Percentiles rank a stretch among this genome's conserved stretches.
Conservation (phyloP, 495 filamentous ascomycete genomes). For the Hypoxylon subgilvum region DNA sequence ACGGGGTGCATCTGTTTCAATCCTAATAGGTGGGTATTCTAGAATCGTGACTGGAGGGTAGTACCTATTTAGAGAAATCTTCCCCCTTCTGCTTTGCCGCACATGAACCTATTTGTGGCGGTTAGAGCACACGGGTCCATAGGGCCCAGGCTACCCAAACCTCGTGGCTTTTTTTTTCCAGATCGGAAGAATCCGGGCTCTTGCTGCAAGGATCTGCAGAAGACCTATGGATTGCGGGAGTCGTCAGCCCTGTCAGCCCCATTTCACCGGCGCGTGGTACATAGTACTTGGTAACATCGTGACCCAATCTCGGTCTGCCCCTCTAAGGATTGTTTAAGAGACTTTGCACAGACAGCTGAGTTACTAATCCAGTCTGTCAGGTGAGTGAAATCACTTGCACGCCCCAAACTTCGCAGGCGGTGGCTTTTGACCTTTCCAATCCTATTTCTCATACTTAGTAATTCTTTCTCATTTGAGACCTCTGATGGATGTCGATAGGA, state of each 20-base stretch:
- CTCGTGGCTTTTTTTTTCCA: conserved; percentile 38
- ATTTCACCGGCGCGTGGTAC: conserved; percentile 9
- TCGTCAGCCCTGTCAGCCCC: conserved; percentile 40
- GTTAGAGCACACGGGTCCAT: neutral
- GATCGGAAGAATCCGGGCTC: conserved; percentile 41
- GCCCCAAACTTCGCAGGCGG: neutral
- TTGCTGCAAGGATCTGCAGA: conserved; percentile 15
- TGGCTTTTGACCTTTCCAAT: conserved; percentile 2
- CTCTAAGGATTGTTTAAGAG: neutral
- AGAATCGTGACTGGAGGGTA: too few relatives aligned
- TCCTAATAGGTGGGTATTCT: too few relatives aligned
- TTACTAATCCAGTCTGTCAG: conserved; percentile 1
- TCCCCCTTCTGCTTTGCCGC: too few relatives aligned
- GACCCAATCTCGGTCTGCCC: conserved; percentile 31
- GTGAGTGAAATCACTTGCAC: neutral
- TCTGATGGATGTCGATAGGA: conserved; percentile 15
- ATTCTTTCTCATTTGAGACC: neutral
- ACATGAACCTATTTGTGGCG: neutral
- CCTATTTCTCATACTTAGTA: neutral
- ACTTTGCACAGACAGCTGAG: conserved; percentile 14
- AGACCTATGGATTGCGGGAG: conserved; percentile 17
- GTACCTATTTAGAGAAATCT: too few relatives aligned
- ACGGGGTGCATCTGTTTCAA: conserved; percentile 13
- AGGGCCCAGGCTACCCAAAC: conserved; percentile 14
- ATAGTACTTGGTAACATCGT: conserved; percentile 18